Conservation (phyloP, 306 rosid genomes). For the Pueraria montana region DNA sequence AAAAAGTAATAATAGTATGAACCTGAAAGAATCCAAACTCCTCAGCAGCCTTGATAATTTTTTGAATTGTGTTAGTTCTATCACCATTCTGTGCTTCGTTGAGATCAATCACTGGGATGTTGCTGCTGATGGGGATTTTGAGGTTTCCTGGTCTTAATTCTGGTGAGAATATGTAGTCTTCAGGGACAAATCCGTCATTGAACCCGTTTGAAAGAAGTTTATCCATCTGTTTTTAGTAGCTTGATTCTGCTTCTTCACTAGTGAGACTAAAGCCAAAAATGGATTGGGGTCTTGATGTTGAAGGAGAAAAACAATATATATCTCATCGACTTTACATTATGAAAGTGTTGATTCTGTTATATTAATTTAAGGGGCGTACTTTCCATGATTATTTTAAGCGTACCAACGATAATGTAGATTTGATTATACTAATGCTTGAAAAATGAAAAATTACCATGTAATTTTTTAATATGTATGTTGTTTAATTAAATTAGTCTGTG, state of each 20-base stretch:
- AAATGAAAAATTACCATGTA: too few relatives aligned
- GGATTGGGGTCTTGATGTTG: not conserved
- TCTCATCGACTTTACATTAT: not conserved
- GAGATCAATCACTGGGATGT: conserved; percentile 46
- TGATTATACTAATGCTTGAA: too few relatives aligned
- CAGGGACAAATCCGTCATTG: conserved; percentile 19
- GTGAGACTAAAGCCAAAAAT: not conserved
- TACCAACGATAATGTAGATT: too few relatives aligned
- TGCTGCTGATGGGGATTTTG: conserved; percentile 18
- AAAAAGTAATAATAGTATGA: not conserved
- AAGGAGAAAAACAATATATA: not conserved
- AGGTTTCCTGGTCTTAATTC: conserved; percentile 50
- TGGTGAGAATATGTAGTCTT: conserved; percentile 45
- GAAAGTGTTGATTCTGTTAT: not conserved
- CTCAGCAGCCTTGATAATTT: conserved; percentile 48
- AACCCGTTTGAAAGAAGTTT: conserved; percentile 44
- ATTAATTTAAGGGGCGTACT: too few relatives aligned
- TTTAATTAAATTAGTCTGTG: too few relatives aligned
- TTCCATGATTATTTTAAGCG: too few relatives aligned
- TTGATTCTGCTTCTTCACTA: not conserved
- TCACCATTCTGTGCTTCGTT: conserved; percentile 9
- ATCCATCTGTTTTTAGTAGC: conserved; percentile 23
- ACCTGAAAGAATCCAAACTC: conserved; percentile 56
- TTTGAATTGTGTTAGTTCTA: conserved; percentile 25
- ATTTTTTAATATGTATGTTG: too few relatives aligned